A percentile compares a stretch with the other conserved stretches of the same genome.
Conservation (phyloP, 2,329 filamentous ascomycete species). For the Trichophyton schoenleinii region DNA sequence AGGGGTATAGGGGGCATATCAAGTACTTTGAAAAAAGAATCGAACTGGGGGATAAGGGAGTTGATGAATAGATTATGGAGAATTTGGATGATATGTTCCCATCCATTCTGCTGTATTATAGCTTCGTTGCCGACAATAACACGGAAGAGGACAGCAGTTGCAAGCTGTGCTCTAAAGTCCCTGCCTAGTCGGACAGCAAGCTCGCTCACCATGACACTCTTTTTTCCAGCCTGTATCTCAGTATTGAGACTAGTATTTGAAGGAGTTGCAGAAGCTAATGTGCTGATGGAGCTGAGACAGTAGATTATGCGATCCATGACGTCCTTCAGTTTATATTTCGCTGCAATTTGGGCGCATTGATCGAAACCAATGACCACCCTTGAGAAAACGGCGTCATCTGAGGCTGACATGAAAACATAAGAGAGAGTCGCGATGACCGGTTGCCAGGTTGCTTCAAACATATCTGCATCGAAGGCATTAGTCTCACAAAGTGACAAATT, state of each 20-base stretch:
- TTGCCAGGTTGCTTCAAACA: slow-evolving; percentile 93
- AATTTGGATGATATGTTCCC: slow-evolving; percentile 63
- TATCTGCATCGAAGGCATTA: slow-evolving; percentile 91
- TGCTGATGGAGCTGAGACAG: slow-evolving; percentile 81
- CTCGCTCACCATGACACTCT: slow-evolving; percentile 96
- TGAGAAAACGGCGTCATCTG: slow-evolving; percentile 88
- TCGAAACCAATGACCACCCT: slow-evolving; percentile 90
- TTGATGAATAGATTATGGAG: slow-evolving; percentile 95
- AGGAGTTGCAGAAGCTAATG: slow-evolving; percentile 60
- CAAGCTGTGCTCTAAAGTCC: slow-evolving; percentile 85
- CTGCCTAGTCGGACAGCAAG: slow-evolving; percentile 89
- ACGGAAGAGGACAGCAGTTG: slow-evolving; percentile 88
- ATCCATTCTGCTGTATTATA: slow-evolving; percentile 55
- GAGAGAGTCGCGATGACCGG: slow-evolving; percentile 89
- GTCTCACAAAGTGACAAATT: slow-evolving; percentile 70
- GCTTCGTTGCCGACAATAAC: slow-evolving; percentile 76
- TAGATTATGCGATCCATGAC: slow-evolving; percentile 88
- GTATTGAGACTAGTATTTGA: slow-evolving; percentile 86
- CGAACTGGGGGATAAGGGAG: slow-evolving; percentile 75
- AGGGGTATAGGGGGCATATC: slow-evolving; percentile 72
- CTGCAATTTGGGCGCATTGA: slow-evolving; percentile 86
- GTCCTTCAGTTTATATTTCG: slow-evolving; percentile 68
- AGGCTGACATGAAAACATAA: slow-evolving; percentile 98
- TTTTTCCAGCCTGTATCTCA: slow-evolving; percentile 82
- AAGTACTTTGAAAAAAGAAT: slow-evolving; percentile 53